Conservation (phyloP, 2,329 filamentous ascomycete genomes). For the Diaporthe destruens region DNA sequence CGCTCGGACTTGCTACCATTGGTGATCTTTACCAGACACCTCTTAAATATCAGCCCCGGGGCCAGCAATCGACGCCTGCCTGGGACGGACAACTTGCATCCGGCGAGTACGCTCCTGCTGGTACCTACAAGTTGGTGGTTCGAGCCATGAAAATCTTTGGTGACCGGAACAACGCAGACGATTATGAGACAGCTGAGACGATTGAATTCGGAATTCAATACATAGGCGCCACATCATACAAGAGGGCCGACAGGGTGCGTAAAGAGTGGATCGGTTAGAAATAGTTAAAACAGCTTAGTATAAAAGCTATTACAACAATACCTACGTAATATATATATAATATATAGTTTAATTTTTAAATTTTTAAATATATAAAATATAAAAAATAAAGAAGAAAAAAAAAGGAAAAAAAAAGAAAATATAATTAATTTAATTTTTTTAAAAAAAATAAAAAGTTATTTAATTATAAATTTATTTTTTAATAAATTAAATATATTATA, state of each 20-base stretch:
- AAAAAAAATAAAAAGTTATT: too few relatives aligned
- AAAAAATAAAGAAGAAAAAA: too few relatives aligned
- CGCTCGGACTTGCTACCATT: conserved; percentile 56
- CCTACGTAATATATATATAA: too few relatives aligned
- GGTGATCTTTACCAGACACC: conserved; percentile 61
- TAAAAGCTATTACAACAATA: background rate
- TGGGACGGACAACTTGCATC: conserved; percentile 64
- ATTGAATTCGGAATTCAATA: conserved; percentile 61
- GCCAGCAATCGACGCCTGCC: conserved; percentile 30
- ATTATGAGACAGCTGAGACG: conserved; percentile 62
- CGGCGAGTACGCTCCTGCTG: conserved; percentile 61
- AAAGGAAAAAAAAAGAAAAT: too few relatives aligned
- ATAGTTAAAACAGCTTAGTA: too few relatives aligned
- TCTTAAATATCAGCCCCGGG: conserved; percentile 50
- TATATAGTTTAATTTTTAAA: too few relatives aligned
- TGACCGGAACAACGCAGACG: conserved; percentile 55
- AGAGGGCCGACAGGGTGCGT: conserved; percentile 7
- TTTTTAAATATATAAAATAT: too few relatives aligned
- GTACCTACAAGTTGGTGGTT: conserved; percentile 63
- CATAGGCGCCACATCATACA: conserved; percentile 17
- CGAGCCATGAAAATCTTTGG: conserved; percentile 66
- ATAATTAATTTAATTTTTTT: too few relatives aligned
- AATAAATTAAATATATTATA: too few relatives aligned
- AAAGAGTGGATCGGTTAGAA: conserved; percentile 7
- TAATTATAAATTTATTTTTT: too few relatives aligned